These are phyloP conservation scores for Pestalotiopsis sp. DNA, from an alignment of 2,329 filamentous ascomycete genomes.

Conservation along the genomic window DNA sequence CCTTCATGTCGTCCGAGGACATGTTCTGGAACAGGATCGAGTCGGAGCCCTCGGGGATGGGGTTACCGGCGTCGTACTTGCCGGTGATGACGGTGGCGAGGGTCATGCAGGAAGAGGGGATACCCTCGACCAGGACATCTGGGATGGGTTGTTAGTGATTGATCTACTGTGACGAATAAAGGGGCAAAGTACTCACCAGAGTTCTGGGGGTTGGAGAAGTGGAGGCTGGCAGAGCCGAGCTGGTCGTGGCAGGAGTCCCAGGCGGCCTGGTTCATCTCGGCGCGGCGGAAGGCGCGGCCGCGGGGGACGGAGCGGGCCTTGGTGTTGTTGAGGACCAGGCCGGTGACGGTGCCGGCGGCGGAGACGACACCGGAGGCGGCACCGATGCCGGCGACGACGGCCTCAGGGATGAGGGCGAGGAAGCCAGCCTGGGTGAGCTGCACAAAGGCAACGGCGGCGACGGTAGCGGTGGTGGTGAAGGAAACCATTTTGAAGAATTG, in stretches of 20 bases:
- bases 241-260: slow-evolving; percentile 16
- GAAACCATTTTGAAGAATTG: slow-evolving; percentile 16
- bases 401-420: slow-evolving; percentile 12
- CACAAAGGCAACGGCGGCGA: slow-evolving; percentile 14
- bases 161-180: background rate
- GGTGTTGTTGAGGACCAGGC: background rate
- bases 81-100: slow-evolving; percentile 16
- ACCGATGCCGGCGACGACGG: background rate
- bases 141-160: background rate
- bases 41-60: slow-evolving; percentile 14
- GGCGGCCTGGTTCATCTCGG: slow-evolving; percentile 13
- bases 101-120: slow-evolving; percentile 16
- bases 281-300: background rate
- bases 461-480: slow-evolving; percentile 13
- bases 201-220: slow-evolving; percentile 13
- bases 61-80: slow-evolving; percentile 13
- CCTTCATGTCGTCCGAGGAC: background rate
- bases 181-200: background rate
- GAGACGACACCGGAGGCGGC: background rate
- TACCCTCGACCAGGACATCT: slow-evolving; percentile 14
- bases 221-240: slow-evolving; percentile 10
- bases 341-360: background rate
- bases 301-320: background rate
- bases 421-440: slow-evolving; percentile 18
- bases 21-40: slow-evolving; percentile 16